A percentile compares a stretch with the other conserved stretches of the same genome.
These are phyloP conservation scores for Tephrocybe sp. DNA, from an alignment of 768 basidiomycete species.

Conservation along the genomic window DNA sequence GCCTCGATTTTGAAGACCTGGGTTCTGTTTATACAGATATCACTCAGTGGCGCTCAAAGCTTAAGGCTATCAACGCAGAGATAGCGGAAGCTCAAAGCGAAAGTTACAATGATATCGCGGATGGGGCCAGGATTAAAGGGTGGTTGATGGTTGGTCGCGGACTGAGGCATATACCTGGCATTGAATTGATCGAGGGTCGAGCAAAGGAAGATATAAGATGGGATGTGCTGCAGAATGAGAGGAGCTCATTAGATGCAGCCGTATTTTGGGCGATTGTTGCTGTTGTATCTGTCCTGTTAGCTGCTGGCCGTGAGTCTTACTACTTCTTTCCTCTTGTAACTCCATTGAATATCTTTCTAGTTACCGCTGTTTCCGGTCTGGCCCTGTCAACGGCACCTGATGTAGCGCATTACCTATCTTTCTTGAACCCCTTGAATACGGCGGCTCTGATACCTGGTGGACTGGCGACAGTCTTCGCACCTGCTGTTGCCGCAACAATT, in stretches of 20 bases:
- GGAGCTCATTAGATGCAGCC: slow-evolving; percentile 39
- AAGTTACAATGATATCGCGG: slow-evolving; percentile 70
- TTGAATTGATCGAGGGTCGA: slow-evolving; percentile 72
- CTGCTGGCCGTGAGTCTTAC: slow-evolving; percentile 52
- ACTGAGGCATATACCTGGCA: slow-evolving; percentile 55
- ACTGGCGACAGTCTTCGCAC: slow-evolving; percentile 64
- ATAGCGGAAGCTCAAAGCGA: slow-evolving; percentile 67
- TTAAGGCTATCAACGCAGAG: slow-evolving; percentile 72
- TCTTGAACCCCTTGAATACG: slow-evolving; percentile 52
- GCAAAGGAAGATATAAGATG: slow-evolving; percentile 84
- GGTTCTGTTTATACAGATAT: slow-evolving; percentile 68
- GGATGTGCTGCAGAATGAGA: slow-evolving; percentile 68
- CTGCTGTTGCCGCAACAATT: slow-evolving; percentile 57
- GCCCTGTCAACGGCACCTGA: slow-evolving; percentile 68
- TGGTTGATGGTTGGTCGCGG: slow-evolving; percentile 79
- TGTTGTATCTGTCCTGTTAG: slow-evolving; percentile 49
- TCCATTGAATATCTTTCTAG: slow-evolving; percentile 31
- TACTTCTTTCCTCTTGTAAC: background rate
- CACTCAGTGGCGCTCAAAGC: slow-evolving; percentile 61
- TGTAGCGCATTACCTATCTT: slow-evolving; percentile 66
- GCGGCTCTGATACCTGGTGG: slow-evolving; percentile 54
- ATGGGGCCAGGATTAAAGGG: slow-evolving; percentile 66
- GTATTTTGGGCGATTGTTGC: slow-evolving; percentile 59
- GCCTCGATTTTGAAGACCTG: slow-evolving; percentile 63
- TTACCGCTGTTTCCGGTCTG: slow-evolving; percentile 69